Evolutionary conservation across 129 eudicot species (phyloP), one percentile per base, ranked within the genome.

Genomic region (Deinandra increscens): DNA sequence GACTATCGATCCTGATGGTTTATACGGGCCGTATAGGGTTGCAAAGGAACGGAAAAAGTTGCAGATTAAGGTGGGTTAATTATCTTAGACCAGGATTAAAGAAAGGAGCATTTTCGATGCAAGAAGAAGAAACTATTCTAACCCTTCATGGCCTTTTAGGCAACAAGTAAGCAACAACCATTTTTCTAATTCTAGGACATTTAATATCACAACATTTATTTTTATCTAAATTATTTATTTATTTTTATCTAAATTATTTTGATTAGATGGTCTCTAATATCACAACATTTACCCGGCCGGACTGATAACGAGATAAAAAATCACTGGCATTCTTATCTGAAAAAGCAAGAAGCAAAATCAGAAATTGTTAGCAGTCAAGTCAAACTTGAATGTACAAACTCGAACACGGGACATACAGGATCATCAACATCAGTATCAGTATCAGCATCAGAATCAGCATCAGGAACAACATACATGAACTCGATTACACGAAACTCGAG

Each of bases 21-120:
- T 69, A 19, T 63, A 43, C 23, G 19, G 66, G 64, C 42, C 10
- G 39, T 68, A 53, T 78, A 92, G 98, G 98, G 38, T 72, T 92
- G 72, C 75, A 88, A 60, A 82, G 98, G 62, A 88, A 81, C 5
- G 96, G 98, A 22, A 92, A 92, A 76, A 92, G 96, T 74, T 92
- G 98, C 76, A 84, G 98, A 79, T 81, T 92, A 72, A 79, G 98
- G 77, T 88, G 98, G 96, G 82, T 92, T 68, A 92, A n/a, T n/a
- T n/a, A n/a, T n/a, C n/a, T n/a, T n/a, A n/a, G n/a, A n/a, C n/a
- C n/a, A n/a, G n/a, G n/a, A n/a, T n/a, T n/a, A n/a, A n/a, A n/a
- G n/a, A n/a, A n/a, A n/a, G n/a, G n/a, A n/a, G n/a, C n/a, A n/a
- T n/a, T n/a, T n/a, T n/a, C n/a, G n/a, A n/a, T n/a, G n/a, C n/a